A percentile compares a stretch with the other conserved stretches of the same genome.
These are phyloP conservation scores for Termitomyces sp. DNA, from an alignment of 768 basidiomycete species.

Conservation along the genomic window DNA sequence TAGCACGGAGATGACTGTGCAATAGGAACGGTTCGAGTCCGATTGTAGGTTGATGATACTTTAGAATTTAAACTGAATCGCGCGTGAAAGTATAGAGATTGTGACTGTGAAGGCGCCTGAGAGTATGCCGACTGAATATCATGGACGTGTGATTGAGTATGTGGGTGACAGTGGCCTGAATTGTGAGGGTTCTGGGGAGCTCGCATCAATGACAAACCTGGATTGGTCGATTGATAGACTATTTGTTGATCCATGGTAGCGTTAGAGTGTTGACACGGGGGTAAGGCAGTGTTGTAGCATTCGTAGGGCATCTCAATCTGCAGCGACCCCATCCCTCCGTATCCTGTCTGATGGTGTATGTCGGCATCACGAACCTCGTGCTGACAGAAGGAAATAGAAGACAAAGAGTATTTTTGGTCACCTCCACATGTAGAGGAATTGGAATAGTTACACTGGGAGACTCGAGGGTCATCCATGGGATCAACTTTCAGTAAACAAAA, in stretches of 20 bases:
- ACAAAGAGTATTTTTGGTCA: constrained; percentile 24
- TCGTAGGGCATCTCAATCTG: constrained; percentile 14
- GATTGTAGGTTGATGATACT: constrained; percentile 18
- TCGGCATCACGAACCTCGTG: constrained; percentile 14
- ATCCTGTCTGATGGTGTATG: constrained; percentile 20
- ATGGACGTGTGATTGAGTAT: constrained; percentile 32
- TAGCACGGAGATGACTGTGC: constrained; percentile 14
- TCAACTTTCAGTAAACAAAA: constrained; percentile 6
- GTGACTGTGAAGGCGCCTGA: constrained; percentile 20
- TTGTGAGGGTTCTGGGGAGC: constrained; percentile 24
- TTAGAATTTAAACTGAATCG: constrained; percentile 41
- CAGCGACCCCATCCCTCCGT: constrained; percentile 6
- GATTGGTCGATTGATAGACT: constrained; percentile 15
- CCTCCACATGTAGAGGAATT: constrained; percentile 27
- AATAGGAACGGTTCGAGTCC: constrained; percentile 10
- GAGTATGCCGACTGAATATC: constrained; percentile 25
- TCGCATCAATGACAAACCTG: constrained; percentile 23
- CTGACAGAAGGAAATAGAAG: constrained; percentile 21
- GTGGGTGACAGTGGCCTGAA: constrained; percentile 23
- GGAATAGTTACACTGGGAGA: constrained; percentile 25
- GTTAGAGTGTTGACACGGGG: constrained; percentile 15
- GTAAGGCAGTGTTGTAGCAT: constrained; percentile 16
- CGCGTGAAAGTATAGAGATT: constrained; percentile 23
- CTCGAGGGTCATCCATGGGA: constrained; percentile 25
- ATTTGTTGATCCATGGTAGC: constrained; percentile 2